Percentiles rank a stretch among this genome's conserved stretches.
Evolutionary conservation across 73 alveolate species (phyloP).

Genomic region (Paramecium bursaria): DNA sequence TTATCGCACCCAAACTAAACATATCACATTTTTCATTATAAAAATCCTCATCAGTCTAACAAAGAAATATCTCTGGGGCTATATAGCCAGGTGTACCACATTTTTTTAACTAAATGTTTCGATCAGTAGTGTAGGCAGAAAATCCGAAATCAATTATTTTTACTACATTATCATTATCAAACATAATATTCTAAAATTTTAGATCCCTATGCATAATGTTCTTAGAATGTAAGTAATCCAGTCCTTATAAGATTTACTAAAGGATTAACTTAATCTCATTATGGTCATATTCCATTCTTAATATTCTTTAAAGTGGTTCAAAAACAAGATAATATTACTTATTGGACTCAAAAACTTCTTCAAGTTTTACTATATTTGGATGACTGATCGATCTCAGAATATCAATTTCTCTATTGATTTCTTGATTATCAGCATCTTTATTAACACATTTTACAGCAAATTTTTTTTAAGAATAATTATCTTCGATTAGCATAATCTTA

Average conservation of each 20-base stretch:
- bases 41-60: constrained; percentile 1
- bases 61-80: constrained; percentile 39
- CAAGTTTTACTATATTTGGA: constrained; percentile 13
- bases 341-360: constrained; percentile 10
- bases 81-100: constrained; percentile 61
- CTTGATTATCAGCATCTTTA: too few relatives aligned
- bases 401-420: background rate
- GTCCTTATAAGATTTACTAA: background rate
- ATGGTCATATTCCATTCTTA: background rate
- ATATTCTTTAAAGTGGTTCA: constrained; percentile 21
- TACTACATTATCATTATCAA: constrained; percentile 9
- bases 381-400: constrained; percentile 18
- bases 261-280: background rate
- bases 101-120: background rate
- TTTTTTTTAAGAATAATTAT: too few relatives aligned
- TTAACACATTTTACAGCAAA: too few relatives aligned
- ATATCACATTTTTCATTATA: constrained; percentile 28
- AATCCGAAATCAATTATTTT: constrained; percentile 55
- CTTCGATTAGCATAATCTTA: too few relatives aligned
- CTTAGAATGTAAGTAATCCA: background rate
- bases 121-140: background rate
- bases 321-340: constrained; percentile 13
- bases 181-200: constrained; percentile 15
- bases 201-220: constrained; percentile 49
- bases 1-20: constrained; percentile 29